Percentiles rank a stretch among this genome's conserved stretches.
Conservation (phyloP, 179 eudicot genomes). For the Silene coronaria region DNA sequence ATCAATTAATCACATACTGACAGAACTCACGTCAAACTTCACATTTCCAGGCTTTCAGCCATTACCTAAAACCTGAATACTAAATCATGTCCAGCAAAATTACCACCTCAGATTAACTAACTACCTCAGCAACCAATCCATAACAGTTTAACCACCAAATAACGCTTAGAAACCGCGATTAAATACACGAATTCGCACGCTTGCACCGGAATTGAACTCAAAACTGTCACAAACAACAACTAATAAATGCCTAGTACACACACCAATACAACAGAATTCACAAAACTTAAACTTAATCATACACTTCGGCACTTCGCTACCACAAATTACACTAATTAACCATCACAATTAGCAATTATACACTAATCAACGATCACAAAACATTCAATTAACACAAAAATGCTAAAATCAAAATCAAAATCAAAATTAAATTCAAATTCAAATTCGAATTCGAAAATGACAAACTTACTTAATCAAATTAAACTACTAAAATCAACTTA, state of each 20-base stretch:
- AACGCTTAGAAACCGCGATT: constrained; percentile 17
- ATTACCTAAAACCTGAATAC: constrained; percentile 32
- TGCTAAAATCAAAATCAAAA: background rate
- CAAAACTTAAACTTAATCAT: background rate
- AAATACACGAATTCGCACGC: background rate
- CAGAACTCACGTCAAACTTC: constrained; percentile 57
- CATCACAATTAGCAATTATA: background rate
- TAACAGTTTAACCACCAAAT: constrained; percentile 12
- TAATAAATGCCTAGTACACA: constrained; percentile 7
- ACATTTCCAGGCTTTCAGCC: constrained; percentile 81
- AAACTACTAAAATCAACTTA: constrained; percentile 13
- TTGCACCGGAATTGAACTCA: constrained; percentile 6
- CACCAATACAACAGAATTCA: background rate
- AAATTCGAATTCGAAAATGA: background rate
- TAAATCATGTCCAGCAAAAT: constrained; percentile 32
- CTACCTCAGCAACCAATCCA: constrained; percentile 15
- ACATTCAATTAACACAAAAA: background rate
- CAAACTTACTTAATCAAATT: constrained; percentile 2
- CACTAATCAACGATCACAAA: constrained; percentile 6
- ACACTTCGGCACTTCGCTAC: background rate
- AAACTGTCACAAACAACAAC: constrained; percentile 21
- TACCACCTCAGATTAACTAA: constrained; percentile 15
- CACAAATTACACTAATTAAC: background rate
- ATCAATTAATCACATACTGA: constrained; percentile 26
- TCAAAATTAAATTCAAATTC: background rate